Percentiles rank a stretch among this genome's conserved stretches.
phyloP scores from a whole-genome alignment of 2,329 filamentous ascomycete genomes.

The Coleophoma cylindrospora region DNA sequence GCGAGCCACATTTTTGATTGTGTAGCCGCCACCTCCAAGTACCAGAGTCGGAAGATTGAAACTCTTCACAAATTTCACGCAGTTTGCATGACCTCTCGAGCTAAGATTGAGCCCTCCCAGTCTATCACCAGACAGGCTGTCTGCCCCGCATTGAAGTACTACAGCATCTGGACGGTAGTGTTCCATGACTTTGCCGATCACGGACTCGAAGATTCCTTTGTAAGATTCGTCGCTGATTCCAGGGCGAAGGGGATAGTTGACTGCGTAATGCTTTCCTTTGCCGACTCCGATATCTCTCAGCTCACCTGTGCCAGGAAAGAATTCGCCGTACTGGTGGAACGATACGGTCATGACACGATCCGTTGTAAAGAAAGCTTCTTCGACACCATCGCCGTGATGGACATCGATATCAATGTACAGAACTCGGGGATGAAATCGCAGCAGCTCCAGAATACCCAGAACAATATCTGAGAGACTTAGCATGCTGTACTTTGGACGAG shows the following conservation, averaged over 20 bases:
- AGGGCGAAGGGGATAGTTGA: constrained; percentile 88
- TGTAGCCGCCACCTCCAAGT: constrained; percentile 93
- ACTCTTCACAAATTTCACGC: constrained; percentile 84
- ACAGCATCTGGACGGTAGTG: constrained; percentile 88
- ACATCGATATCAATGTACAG: constrained; percentile 97
- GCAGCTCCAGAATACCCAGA: constrained; percentile 84
- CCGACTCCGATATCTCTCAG: constrained; percentile 84
- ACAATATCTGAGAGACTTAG: constrained; percentile 72
- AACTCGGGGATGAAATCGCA: constrained; percentile 89
- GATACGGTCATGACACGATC: constrained; percentile 93
- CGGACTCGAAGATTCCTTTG: constrained; percentile 84
- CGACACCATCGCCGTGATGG: constrained; percentile 88
- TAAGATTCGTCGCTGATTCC: constrained; percentile 89
- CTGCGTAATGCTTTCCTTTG: constrained; percentile 79
- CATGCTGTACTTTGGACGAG: neutral
- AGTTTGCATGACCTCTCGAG: constrained; percentile 92
- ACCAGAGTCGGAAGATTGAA: constrained; percentile 85
- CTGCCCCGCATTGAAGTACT: constrained; percentile 92
- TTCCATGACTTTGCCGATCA: constrained; percentile 80
- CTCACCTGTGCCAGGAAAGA: constrained; percentile 89
- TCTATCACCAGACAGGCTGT: constrained; percentile 89
- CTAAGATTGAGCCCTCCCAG: constrained; percentile 97
- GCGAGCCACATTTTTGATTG: constrained; percentile 94
- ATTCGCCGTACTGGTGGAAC: constrained; percentile 95
- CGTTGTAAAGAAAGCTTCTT: constrained; percentile 89